phyloP scores from a whole-genome alignment of 768 basidiomycete genomes.

The Dacryopinax primogenitus region DNA sequence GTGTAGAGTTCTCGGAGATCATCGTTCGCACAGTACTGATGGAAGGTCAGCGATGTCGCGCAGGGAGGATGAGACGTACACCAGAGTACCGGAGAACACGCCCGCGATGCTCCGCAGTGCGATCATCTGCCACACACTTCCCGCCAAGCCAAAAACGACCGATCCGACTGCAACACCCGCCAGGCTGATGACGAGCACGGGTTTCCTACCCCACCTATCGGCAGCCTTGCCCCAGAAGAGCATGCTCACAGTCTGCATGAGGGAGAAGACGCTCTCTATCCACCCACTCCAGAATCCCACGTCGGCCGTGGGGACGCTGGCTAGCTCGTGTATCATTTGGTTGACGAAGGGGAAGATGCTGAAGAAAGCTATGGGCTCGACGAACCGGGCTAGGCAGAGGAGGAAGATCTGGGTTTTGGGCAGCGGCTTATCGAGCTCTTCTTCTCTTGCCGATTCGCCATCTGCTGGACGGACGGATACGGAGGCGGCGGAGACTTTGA shows the following conservation, averaged over 20 bases:
- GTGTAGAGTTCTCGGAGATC: not conserved
- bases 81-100: not conserved
- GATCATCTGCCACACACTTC: not conserved
- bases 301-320: not conserved
- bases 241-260: constrained; percentile 11
- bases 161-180: constrained; percentile 12
- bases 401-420: constrained; percentile 16
- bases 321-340: constrained; percentile 13
- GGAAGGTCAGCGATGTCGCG: not conserved
- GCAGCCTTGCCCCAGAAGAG: constrained; percentile 14
- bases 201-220: constrained; percentile 16
- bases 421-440: too few species aligned
- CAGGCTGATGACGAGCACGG: constrained; percentile 13
- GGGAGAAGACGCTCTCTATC: constrained; percentile 13
- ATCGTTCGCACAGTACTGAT: not conserved
- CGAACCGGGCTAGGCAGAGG: constrained; percentile 13
- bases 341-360: constrained; percentile 16
- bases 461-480: too few species aligned
- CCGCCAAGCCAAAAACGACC: not conserved
- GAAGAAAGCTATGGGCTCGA: constrained; percentile 16
- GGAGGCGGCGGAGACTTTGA: too few species aligned
- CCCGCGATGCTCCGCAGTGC: not conserved
- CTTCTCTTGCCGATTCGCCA: too few species aligned
- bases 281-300: constrained; percentile 12
- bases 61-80: not conserved